Evolutionary conservation across 2,329 filamentous ascomycete species (phyloP), one percentile per base, ranked within the genome.

Genomic region (Fusarium compactum): DNA sequence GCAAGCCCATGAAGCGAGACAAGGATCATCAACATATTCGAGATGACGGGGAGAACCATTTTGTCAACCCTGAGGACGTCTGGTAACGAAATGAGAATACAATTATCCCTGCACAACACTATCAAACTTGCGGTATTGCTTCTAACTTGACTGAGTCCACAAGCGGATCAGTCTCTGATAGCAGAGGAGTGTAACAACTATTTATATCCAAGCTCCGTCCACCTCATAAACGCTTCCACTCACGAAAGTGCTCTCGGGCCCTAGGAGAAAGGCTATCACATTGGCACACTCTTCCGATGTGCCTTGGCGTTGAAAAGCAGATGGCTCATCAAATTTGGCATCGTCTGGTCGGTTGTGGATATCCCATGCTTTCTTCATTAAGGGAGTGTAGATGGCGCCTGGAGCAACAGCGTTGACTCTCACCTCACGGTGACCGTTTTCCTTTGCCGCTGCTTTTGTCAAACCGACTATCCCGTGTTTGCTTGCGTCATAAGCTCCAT

Each of bases 1-100:
- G 96, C 71, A 98, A 98, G 80, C 89, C 94, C 40, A 89, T 95
- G 83, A 92, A 88, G 80, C 88, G 95, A 76, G 96, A 99, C 82
- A 88, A 86, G 79, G 87, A 91, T 59, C 82, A 86, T 62, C 87
- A 92, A 79, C 93, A 97, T 80, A 86, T 97, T 50, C 88, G 96
- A 70, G 88, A 91, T 57, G 89, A 95, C 74, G 96, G 96, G 20
- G 92, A 96, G 83, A 85, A 89, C 62, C 90, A 93, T 78, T 86
- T 88, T 73, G 94, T 99, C 27, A 84, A 87, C 51, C 93, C 95
- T 3, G 90, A 93, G 65, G 93, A 98, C 82, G 95, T 99, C 55
- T 98, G 92, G 90, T 95, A 71, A 77, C 53, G 41, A 32, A 44
- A 58, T 55, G 53, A 32, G 22, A 18, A 58, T 64, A 40, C 30